Evolutionary conservation across 2,329 filamentous ascomycete genomes (phyloP).

Genomic region (Alternaria gaisen): DNA sequence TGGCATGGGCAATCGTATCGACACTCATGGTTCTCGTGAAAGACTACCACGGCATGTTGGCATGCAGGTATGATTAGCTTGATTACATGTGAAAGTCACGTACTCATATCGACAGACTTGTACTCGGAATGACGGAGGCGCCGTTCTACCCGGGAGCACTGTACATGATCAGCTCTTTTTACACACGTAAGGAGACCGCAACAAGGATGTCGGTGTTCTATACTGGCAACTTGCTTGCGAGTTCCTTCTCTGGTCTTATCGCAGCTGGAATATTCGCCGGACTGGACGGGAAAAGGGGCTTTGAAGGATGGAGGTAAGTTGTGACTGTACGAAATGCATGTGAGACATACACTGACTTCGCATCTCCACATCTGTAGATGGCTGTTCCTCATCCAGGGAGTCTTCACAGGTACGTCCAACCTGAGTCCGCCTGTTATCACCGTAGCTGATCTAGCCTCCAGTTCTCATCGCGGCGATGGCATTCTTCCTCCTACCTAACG

Average conservation of each 20-base stretch:
- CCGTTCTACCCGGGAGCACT: constrained; percentile 45
- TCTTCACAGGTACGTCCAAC: constrained; percentile 31
- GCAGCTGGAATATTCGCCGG: constrained; percentile 47
- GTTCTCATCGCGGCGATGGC: neutral
- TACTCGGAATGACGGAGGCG: neutral
- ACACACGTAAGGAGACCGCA: constrained; percentile 49
- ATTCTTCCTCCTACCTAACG: constrained; percentile 36
- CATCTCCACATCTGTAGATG: constrained; percentile 25
- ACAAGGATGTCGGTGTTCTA: constrained; percentile 47
- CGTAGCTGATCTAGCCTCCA: neutral
- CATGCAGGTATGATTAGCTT: constrained; percentile 18
- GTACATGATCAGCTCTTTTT: constrained; percentile 49
- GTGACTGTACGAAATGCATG: too few species aligned
- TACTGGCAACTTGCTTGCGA: constrained; percentile 52
- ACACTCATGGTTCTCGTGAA: constrained; percentile 33
- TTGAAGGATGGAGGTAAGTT: constrained; percentile 49
- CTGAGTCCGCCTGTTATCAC: neutral
- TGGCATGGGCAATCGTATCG: constrained; percentile 47
- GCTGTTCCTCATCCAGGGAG: constrained; percentile 55
- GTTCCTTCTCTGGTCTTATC: constrained; percentile 54
- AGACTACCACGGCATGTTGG: constrained; percentile 43
- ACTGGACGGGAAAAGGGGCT: constrained; percentile 51
- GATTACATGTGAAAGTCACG: neutral
- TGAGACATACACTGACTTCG: too few species aligned
- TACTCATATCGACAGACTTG: neutral